Conservation (phyloP, 2,329 filamentous ascomycete genomes). For the Xylaria sp. region DNA sequence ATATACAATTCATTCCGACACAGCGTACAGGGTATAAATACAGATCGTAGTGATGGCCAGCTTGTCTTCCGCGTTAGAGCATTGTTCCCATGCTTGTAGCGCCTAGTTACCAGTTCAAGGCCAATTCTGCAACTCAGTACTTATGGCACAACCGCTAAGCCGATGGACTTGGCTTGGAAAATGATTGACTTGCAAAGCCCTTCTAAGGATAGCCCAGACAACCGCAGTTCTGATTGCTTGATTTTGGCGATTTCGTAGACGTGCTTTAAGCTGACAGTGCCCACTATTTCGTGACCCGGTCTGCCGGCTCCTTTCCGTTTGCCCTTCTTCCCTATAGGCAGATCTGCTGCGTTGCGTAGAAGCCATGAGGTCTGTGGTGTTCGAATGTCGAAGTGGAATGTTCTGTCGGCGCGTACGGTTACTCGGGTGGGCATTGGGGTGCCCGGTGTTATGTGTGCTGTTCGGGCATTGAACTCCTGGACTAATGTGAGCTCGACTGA, state of each 20-base stretch:
- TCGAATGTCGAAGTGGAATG: constrained; percentile 91
- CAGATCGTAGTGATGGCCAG: constrained; percentile 10
- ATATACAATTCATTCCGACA: constrained; percentile 22
- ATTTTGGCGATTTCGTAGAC: constrained; percentile 98
- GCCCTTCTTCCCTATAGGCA: constrained; percentile 76
- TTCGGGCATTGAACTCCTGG: constrained; percentile 97
- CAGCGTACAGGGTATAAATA: constrained; percentile 29
- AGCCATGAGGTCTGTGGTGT: constrained; percentile 95
- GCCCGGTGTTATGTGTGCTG: constrained; percentile 82
- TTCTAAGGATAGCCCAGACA: constrained; percentile 77
- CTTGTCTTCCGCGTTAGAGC: background rate
- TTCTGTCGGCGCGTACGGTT: constrained; percentile 90
- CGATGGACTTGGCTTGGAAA: constrained; percentile 79
- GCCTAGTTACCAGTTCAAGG: background rate
- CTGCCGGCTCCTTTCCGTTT: constrained; percentile 81
- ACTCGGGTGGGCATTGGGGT: constrained; percentile 92
- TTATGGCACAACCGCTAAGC: constrained; percentile 72
- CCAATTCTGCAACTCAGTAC: background rate
- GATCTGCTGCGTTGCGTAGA: constrained; percentile 83
- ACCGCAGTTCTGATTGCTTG: constrained; percentile 81
- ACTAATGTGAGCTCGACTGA: constrained; percentile 33
- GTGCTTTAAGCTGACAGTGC: constrained; percentile 91
- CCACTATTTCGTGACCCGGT: constrained; percentile 81
- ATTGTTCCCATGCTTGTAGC: constrained; percentile 3
- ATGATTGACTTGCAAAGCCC: constrained; percentile 80